These are phyloP conservation scores for Rusavskia elegans DNA, from an alignment of 495 filamentous ascomycete species.

Conservation along the genomic window DNA sequence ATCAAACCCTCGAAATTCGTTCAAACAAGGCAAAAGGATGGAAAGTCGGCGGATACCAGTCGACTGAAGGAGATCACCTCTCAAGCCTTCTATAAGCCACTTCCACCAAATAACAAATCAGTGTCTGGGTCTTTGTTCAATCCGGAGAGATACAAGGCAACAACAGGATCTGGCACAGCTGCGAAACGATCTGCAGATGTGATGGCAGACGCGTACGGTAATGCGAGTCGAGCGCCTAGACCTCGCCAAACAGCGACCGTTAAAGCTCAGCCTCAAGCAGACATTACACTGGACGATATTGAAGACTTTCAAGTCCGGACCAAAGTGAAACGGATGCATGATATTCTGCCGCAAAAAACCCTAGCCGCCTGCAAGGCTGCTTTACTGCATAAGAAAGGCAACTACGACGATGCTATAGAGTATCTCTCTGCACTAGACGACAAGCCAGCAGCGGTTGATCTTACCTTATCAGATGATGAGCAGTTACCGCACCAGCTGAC, in stretches of 20 bases:
- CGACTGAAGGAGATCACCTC: constrained; percentile 34
- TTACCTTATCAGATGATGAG: constrained; percentile 23
- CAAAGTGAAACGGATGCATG: constrained; percentile 40
- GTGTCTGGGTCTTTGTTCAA: constrained; percentile 4
- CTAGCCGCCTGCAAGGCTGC: constrained; percentile 36
- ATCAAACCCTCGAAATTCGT: constrained; percentile 57
- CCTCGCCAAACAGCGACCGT: constrained; percentile 36
- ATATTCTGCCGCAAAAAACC: constrained; percentile 33
- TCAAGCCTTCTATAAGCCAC: constrained; percentile 30
- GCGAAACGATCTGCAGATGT: constrained; percentile 30
- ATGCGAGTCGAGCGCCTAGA: constrained; percentile 20
- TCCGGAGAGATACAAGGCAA: constrained; percentile 2
- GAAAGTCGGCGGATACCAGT: constrained; percentile 21
- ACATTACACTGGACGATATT: constrained; percentile 38
- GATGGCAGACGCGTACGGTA: constrained; percentile 29
- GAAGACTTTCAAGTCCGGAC: constrained; percentile 30
- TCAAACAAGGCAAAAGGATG: constrained; percentile 18
- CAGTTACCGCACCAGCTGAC: constrained; percentile 4
- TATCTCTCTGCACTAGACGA: constrained; percentile 22
- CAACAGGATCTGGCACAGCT: background rate
- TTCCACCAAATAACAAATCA: background rate
- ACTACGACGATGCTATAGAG: constrained; percentile 43
- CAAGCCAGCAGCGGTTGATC: constrained; percentile 16
- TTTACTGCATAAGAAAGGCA: constrained; percentile 33
- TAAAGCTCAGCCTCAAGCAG: constrained; percentile 33